Percentiles rank a stretch among this genome's conserved stretches.
Conservation (phyloP, 176 grass and related monocot genomes). For the Coix lacrymajobi region DNA sequence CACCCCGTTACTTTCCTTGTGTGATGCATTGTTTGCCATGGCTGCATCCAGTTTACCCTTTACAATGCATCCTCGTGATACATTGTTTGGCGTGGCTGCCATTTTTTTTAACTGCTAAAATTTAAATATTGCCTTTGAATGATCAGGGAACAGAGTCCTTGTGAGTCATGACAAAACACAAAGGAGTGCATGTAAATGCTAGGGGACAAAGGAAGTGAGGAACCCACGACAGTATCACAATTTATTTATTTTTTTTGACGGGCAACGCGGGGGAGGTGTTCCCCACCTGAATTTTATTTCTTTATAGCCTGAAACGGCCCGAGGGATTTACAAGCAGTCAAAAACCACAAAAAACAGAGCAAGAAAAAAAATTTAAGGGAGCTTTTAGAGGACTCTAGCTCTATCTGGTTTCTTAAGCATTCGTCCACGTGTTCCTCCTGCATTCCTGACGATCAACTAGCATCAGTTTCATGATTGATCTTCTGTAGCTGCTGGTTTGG, state of each 20-base stretch:
- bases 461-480: background rate
- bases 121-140: background rate
- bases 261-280: too few relatives aligned
- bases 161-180: background rate
- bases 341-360: too few relatives aligned
- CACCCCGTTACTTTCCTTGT: background rate
- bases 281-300: too few relatives aligned
- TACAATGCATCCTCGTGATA: background rate
- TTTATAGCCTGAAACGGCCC: too few relatives aligned
- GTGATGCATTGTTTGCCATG: background rate
- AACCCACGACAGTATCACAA: background rate
- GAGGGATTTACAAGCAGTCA: too few relatives aligned
- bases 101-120: background rate
- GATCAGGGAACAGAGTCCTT: background rate
- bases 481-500: background rate
- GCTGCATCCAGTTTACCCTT: background rate
- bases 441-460: background rate
- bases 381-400: too few relatives aligned
- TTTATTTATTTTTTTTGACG: too few relatives aligned
- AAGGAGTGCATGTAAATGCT: background rate
- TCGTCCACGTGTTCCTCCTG: background rate
- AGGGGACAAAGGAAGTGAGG: background rate
- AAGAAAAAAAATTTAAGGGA: too few relatives aligned
- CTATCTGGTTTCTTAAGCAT: background rate
- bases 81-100: background rate